These are phyloP conservation scores for Discostella stelligeroides DNA, from an alignment of 108 stramenopile genomes.

Conservation along the genomic window DNA sequence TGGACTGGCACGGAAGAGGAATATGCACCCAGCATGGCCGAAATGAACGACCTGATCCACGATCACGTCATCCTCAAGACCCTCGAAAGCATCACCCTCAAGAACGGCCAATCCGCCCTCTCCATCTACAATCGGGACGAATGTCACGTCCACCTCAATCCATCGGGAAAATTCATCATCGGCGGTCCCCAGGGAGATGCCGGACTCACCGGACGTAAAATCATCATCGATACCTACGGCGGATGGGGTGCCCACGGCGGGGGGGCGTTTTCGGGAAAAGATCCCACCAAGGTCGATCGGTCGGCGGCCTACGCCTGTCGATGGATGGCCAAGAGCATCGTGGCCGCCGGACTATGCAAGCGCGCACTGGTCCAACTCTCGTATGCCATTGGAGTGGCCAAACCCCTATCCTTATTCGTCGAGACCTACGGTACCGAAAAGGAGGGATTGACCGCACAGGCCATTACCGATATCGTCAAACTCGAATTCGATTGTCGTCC, in stretches of 20 bases:
- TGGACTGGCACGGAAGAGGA: slow-evolving; percentile 76
- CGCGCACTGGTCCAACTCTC: slow-evolving; percentile 93
- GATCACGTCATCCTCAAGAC: slow-evolving; percentile 80
- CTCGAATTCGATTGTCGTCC: slow-evolving; percentile 93
- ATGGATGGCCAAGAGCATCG: slow-evolving; percentile 98
- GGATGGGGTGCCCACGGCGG: slow-evolving; percentile 99
- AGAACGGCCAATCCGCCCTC: slow-evolving; percentile 66
- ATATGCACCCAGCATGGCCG: slow-evolving; percentile 79
- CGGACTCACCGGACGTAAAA: slow-evolving; percentile 96
- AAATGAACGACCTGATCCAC: slow-evolving; percentile 86
- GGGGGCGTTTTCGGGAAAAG: slow-evolving; percentile 98
- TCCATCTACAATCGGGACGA: slow-evolving; percentile 78
- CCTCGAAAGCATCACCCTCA: slow-evolving; percentile 77
- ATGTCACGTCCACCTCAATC: slow-evolving; percentile 96
- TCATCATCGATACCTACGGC: slow-evolving; percentile 98
- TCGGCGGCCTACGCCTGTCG: slow-evolving; percentile 96
- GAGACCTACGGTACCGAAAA: slow-evolving; percentile 95
- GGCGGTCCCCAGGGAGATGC: slow-evolving; percentile 98
- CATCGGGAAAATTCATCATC: slow-evolving; percentile 94
- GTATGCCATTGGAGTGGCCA: slow-evolving; percentile 96
- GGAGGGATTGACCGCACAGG: slow-evolving; percentile 85
- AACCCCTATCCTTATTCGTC: slow-evolving; percentile 93
- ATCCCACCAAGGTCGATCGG: slow-evolving; percentile 97
- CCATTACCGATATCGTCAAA: slow-evolving; percentile 93
- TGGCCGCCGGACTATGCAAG: slow-evolving; percentile 92